Percentiles rank a stretch among this genome's conserved stretches.
Conservation (phyloP, 257 asterid genomes). For the Solanum sejunctum region DNA sequence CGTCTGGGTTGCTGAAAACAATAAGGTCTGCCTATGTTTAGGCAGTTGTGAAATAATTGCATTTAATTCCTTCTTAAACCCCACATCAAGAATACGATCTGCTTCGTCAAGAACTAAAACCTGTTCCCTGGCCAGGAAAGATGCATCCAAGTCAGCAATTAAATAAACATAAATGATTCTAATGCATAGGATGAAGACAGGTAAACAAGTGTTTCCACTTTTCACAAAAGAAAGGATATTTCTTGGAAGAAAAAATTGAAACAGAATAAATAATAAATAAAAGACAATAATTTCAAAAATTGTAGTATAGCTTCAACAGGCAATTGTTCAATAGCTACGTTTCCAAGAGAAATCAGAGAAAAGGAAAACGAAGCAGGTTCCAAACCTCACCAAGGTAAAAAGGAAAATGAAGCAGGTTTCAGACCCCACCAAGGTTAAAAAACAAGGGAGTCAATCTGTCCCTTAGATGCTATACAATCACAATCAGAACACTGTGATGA, state of each 20-base stretch:
- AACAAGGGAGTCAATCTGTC: background rate
- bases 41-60: conserved; percentile 94
- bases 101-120: conserved; percentile 95
- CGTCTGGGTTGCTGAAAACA: conserved; percentile 94
- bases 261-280: background rate
- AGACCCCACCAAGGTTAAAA: background rate
- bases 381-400: background rate
- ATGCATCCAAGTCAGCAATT: conserved; percentile 19
- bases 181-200: background rate
- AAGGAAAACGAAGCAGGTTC: background rate
- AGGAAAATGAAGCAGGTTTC: background rate
- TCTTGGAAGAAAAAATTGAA: background rate
- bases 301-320: background rate
- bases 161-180: background rate
- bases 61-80: conserved; percentile 68
- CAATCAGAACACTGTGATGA: background rate
- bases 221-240: background rate
- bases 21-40: conserved; percentile 65
- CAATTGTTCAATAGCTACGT: background rate
- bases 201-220: background rate
- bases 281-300: background rate
- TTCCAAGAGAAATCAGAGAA: background rate
- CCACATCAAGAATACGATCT: conserved; percentile 89
- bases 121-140: conserved; percentile 53
- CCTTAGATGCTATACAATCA: background rate